phyloP scores from a whole-genome alignment of 108 stramenopile genomes.

The Mediolabrus comicus region DNA sequence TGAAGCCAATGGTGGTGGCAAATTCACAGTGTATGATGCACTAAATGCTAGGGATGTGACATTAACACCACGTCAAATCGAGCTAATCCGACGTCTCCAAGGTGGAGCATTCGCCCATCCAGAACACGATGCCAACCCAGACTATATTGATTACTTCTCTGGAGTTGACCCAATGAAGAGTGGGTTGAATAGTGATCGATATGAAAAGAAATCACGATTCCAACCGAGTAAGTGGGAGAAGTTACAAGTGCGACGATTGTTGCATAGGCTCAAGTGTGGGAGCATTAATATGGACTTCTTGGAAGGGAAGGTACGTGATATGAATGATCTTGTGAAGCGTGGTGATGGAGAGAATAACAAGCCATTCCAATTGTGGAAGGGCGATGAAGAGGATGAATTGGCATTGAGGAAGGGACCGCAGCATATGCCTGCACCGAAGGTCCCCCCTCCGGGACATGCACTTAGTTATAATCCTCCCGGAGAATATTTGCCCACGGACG shows the following conservation, averaged over 20 bases:
- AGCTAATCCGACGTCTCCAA: constrained; percentile 92
- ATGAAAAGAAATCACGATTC: constrained; percentile 79
- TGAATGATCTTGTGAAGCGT: constrained; percentile 63
- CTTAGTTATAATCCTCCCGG: constrained; percentile 96
- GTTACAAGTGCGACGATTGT: constrained; percentile 80
- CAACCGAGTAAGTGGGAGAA: constrained; percentile 91
- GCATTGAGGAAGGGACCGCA: constrained; percentile 87
- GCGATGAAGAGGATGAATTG: constrained; percentile 91
- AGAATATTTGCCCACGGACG: constrained; percentile 94
- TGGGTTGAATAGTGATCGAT: constrained; percentile 74
- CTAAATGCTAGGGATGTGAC: constrained; percentile 91
- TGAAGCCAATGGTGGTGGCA: constrained; percentile 10
- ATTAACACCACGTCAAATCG: constrained; percentile 89
- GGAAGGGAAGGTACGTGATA: constrained; percentile 75
- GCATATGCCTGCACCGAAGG: constrained; percentile 97
- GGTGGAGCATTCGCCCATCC: constrained; percentile 95
- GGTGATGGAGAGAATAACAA: constrained; percentile 38
- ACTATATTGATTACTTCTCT: constrained; percentile 93
- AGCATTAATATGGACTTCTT: constrained; percentile 84
- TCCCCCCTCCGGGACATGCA: constrained; percentile 94
- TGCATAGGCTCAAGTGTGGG: constrained; percentile 89
- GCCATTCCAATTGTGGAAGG: constrained; percentile 91
- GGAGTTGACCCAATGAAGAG: constrained; percentile 78
- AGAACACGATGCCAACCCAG: constrained; percentile 90
- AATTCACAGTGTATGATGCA: constrained; percentile 93